Percentiles rank a stretch among this genome's conserved stretches.
phyloP scores from a whole-genome alignment of 768 basidiomycete genomes.

The Hericium alpestre region DNA sequence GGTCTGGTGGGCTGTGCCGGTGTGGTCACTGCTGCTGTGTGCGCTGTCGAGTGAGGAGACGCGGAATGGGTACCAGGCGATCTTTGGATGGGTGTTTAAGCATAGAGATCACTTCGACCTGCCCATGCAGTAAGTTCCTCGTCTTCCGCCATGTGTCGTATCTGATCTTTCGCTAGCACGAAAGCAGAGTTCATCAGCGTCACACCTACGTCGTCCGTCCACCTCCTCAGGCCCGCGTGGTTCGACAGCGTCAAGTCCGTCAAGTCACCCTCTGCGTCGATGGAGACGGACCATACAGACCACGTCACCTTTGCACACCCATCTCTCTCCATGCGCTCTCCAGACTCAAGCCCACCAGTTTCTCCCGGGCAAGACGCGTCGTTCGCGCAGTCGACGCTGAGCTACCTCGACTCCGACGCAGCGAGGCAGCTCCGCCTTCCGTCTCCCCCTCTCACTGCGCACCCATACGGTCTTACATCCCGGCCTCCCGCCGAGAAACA shows the following conservation, averaged over 20 bases:
- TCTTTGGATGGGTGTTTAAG: conserved; percentile 2
- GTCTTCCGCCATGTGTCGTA: not conserved
- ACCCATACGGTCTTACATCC: not conserved
- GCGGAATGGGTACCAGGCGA: conserved; percentile 3
- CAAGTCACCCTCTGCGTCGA: not conserved
- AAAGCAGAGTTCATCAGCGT: not conserved
- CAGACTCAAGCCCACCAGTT: conserved; percentile 1
- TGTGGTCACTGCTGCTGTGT: conserved; percentile 11
- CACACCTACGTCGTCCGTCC: conserved; percentile 3
- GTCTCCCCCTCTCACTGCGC: conserved; percentile 3
- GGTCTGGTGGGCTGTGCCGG: conserved; percentile 13
- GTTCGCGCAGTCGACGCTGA: conserved; percentile 5
- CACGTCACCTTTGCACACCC: conserved; percentile 1
- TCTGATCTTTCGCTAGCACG: not conserved
- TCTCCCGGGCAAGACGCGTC: conserved; percentile 2
- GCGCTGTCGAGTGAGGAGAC: conserved; percentile 10
- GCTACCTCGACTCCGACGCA: conserved; percentile 5
- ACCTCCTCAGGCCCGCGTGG: conserved; percentile 13
- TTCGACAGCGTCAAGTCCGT: conserved; percentile 7
- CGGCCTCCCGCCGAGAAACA: not conserved
- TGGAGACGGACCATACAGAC: not conserved
- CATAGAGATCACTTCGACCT: not conserved
- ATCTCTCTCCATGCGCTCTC: conserved; percentile 1
- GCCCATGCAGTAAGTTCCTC: conserved; percentile 9
- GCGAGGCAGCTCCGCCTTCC: conserved; percentile 6